phyloP scores from a whole-genome alignment of 1,284 basidiomycete genomes.

The Leucoagaricus sp. region DNA sequence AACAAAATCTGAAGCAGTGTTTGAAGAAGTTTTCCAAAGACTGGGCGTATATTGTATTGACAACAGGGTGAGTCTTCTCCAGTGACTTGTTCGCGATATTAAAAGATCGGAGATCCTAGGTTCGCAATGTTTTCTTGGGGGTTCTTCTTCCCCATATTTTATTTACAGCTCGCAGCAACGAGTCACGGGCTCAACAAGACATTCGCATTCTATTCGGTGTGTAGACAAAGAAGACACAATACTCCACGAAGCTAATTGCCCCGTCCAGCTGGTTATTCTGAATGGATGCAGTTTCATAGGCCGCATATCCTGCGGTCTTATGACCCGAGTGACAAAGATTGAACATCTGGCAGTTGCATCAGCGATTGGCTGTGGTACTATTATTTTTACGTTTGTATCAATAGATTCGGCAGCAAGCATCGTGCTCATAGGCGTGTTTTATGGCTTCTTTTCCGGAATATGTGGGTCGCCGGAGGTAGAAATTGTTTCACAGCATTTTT shows the following conservation, averaged over 20 bases:
- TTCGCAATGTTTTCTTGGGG: slow-evolving; percentile 29
- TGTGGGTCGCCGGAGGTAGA: slow-evolving; percentile 26
- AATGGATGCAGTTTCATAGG: slow-evolving; percentile 47
- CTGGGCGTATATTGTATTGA: slow-evolving; percentile 30
- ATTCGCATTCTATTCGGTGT: slow-evolving; percentile 50
- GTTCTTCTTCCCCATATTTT: slow-evolving; percentile 47
- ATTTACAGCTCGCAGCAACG: slow-evolving; percentile 48
- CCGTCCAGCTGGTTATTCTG: slow-evolving; percentile 37
- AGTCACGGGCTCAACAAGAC: slow-evolving; percentile 37
- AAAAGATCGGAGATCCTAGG: slow-evolving; percentile 1
- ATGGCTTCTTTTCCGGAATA: slow-evolving; percentile 39
- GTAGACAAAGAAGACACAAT: slow-evolving; percentile 18
- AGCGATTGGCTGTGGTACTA: slow-evolving; percentile 23
- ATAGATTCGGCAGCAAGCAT: slow-evolving; percentile 22
- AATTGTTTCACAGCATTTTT: not conserved
- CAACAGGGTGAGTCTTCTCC: slow-evolving; percentile 21
- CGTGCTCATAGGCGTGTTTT: slow-evolving; percentile 38
- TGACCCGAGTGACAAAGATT: slow-evolving; percentile 42
- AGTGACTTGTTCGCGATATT: too few species aligned
- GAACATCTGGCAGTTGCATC: slow-evolving; percentile 30
- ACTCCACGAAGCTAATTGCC: not conserved
- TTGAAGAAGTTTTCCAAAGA: slow-evolving; percentile 33
- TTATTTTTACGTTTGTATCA: slow-evolving; percentile 35
- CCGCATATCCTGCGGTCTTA: slow-evolving; percentile 42
- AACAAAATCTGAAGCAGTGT: slow-evolving; percentile 23